Evolutionary conservation across 441 rosid genomes (phyloP).

Genomic region (Hura crepitans): DNA sequence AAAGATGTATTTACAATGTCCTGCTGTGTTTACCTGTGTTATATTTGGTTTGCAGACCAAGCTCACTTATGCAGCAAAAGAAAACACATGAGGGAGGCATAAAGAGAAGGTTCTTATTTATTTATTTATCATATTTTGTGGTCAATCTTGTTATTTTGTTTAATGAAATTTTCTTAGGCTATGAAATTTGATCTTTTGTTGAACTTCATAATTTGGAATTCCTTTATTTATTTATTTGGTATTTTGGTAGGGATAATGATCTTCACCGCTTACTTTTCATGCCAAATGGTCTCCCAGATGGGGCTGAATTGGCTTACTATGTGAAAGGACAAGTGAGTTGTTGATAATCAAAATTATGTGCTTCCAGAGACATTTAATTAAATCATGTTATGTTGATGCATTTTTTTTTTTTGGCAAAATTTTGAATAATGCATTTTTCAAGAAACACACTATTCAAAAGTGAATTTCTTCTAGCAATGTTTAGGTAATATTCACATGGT

Average conservation of each 20-base stretch:
- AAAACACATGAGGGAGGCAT: slow-evolving; percentile 56
- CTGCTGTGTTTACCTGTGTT: slow-evolving; percentile 20
- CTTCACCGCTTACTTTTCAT: slow-evolving; percentile 81
- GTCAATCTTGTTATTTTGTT: slow-evolving; percentile 7
- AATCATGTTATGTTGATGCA: slow-evolving; percentile 9
- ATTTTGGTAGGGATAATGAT: slow-evolving; percentile 74
- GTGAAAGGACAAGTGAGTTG: slow-evolving; percentile 77
- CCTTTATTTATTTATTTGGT: slow-evolving; percentile 17
- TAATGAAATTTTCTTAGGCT: slow-evolving; percentile 10
- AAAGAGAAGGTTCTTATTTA: slow-evolving; percentile 55
- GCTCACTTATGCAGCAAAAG: slow-evolving; percentile 45
- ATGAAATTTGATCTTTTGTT: background rate
- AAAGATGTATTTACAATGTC: background rate
- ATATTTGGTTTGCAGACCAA: slow-evolving; percentile 41
- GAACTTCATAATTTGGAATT: slow-evolving; percentile 8
- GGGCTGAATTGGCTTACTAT: slow-evolving; percentile 74
- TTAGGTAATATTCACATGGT: background rate
- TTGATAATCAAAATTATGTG: slow-evolving; percentile 2
- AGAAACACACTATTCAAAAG: slow-evolving; percentile 31
- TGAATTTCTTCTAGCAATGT: background rate
- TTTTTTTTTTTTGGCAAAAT: background rate
- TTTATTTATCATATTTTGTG: background rate
- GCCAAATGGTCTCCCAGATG: slow-evolving; percentile 90
- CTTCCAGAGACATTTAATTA: background rate
- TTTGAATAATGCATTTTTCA: slow-evolving; percentile 23